Base-by-base conservation (phyloP, 176 grass and related monocot species). In the Avena insularis region DNA sequence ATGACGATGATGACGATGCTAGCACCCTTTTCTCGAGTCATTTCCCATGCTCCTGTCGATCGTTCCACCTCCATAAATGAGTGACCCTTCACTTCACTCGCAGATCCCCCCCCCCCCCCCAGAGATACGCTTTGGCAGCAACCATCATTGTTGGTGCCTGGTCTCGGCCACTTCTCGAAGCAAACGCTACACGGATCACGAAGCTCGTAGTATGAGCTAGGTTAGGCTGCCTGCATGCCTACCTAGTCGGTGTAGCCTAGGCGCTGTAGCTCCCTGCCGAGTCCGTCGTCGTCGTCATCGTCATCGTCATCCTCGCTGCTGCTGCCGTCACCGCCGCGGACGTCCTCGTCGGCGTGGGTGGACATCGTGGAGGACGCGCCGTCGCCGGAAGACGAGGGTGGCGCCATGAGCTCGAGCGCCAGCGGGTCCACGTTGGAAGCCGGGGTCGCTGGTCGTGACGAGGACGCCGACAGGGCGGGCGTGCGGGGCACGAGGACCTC, bases 351-450 rank as follows among this genome's bases (percentile, higher is more conserved):
- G 31, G 70, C 89, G 21, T 55, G 94, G n/a, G 85, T 87, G 13
- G 94, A 96, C 20, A 89, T 8, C 5, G 93, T 90, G 21, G 92
- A 90, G 5, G 92, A 94, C 8, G 97, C 92, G 33, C 88, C 94
- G 56, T 95, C 94, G 23, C 82, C 90, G 35, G 93, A 91, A 0
- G 87, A 91, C 3, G 77, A 85, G 4, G 81, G 86, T 23, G 53
- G 59, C 10, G 78, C 71, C 11, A 78, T 83, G 11, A 77, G 84
- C 66, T 68, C 75, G 79, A 60, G 73, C 47, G 79, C 61, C 20
- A 84, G 84, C 3, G 45, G 82, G 71, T 93, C 84, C 13, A 91
- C 68, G 77, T 61, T 62, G 23, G 40, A 1, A 2, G 31, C 70
- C 59, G 8, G 25, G 64, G 87, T 64, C 81, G 53, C 86, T 77